These are phyloP conservation scores for Pichia ethanolica DNA, from an alignment of 805 yeast genomes.

Conservation along the genomic window DNA sequence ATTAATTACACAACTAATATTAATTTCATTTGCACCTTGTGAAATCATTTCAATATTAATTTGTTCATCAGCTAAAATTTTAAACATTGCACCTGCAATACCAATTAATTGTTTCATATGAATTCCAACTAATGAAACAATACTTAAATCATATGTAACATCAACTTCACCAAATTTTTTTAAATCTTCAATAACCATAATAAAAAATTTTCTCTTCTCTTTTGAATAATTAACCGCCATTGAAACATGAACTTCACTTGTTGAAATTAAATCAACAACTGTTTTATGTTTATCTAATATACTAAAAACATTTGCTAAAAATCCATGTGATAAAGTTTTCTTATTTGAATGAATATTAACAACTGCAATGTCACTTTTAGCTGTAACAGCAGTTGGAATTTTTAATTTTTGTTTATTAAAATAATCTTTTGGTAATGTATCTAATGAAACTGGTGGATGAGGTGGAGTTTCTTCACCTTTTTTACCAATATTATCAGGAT, in stretches of 20 bases:
- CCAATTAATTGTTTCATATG: slow-evolving; percentile 97
- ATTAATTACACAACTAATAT: slow-evolving; percentile 81
- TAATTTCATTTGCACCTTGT: slow-evolving; percentile 97
- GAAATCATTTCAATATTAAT: slow-evolving; percentile 97
- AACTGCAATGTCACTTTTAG: slow-evolving; percentile 87
- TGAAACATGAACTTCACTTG: slow-evolving; percentile 96
- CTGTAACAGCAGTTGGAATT: slow-evolving; percentile 92
- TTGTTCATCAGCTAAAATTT: slow-evolving; percentile 82
- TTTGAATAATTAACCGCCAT: slow-evolving; percentile 90
- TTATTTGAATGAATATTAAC: slow-evolving; percentile 90
- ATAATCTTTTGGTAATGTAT: slow-evolving; percentile 34
- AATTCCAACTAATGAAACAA: slow-evolving; percentile 90
- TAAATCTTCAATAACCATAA: slow-evolving; percentile 71
- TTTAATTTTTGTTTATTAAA: slow-evolving; percentile 38
- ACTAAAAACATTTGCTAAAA: slow-evolving; percentile 83
- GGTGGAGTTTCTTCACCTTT: slow-evolving; percentile 90
- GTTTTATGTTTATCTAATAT: slow-evolving; percentile 75
- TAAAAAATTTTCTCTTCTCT: slow-evolving; percentile 44
- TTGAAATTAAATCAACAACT: slow-evolving; percentile 92
- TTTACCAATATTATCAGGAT: slow-evolving; percentile 82
- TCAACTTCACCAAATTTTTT: slow-evolving; percentile 82
- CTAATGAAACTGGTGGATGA: slow-evolving; percentile 81
- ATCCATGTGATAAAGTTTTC: slow-evolving; percentile 89
- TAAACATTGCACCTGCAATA: slow-evolving; percentile 95
- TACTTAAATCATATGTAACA: slow-evolving; percentile 78